Percentiles rank a stretch among this genome's conserved stretches.
Conservation (phyloP, 2,329 filamentous ascomycete species). For the Coleophoma eucalyptorum region DNA sequence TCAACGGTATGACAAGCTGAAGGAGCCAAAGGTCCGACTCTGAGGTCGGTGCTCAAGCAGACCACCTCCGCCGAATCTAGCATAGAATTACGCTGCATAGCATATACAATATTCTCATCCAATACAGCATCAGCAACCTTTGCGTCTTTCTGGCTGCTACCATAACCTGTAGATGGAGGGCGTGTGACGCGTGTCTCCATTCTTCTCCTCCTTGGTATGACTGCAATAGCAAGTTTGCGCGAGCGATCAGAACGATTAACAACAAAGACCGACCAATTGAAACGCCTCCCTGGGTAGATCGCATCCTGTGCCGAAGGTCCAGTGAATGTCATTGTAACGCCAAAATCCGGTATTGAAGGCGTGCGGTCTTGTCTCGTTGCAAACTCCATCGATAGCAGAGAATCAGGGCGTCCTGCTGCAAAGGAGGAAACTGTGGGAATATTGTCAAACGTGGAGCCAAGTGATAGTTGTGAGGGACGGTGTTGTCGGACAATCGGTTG, state of each 20-base stretch:
- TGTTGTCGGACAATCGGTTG: constrained; percentile 59
- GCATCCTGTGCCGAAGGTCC: constrained; percentile 54
- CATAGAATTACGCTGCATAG: constrained; percentile 62
- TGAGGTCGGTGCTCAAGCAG: constrained; percentile 71
- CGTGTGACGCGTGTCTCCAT: constrained; percentile 41
- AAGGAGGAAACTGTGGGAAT: constrained; percentile 52
- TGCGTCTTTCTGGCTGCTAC: constrained; percentile 25
- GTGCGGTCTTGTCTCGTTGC: constrained; percentile 33
- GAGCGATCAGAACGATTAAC: constrained; percentile 63
- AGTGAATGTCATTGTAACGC: constrained; percentile 72
- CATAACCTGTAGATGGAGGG: constrained; percentile 44
- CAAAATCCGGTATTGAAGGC: constrained; percentile 54
- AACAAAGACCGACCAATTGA: constrained; percentile 71
- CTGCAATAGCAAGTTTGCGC: constrained; percentile 67
- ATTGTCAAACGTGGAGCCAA: constrained; percentile 48
- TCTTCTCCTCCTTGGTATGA: constrained; percentile 61
- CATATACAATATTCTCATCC: constrained; percentile 69
- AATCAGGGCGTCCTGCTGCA: constrained; percentile 53
- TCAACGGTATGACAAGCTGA: constrained; percentile 72
- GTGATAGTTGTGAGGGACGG: constrained; percentile 61
- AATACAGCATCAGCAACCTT: constrained; percentile 60
- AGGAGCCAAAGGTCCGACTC: constrained; percentile 68
- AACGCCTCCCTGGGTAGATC: constrained; percentile 61
- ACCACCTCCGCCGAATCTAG: constrained; percentile 64
- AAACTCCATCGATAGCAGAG: constrained; percentile 56